Percentiles rank a stretch among this genome's conserved stretches.
Evolutionary conservation across 1,284 basidiomycete species (phyloP).

Genomic region (Cryptococcus sp.): DNA sequence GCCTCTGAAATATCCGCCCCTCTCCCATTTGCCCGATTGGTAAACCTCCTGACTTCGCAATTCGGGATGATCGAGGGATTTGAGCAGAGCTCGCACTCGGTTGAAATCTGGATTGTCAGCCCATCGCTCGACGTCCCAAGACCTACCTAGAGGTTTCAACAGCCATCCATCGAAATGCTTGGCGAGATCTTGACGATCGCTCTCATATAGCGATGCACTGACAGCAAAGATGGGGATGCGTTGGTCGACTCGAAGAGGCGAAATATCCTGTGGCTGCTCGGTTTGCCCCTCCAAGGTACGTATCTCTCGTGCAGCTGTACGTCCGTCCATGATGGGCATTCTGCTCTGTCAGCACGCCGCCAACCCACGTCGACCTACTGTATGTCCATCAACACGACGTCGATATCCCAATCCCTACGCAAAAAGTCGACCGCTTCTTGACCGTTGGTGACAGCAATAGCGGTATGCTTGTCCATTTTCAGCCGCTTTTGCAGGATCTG

Average conservation of each 20-base stretch:
- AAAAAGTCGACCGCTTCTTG: slow-evolving; percentile 67
- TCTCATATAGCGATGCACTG: slow-evolving; percentile 66
- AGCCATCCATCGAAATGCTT: slow-evolving; percentile 77
- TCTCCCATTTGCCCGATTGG: slow-evolving; percentile 61
- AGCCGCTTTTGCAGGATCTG: slow-evolving; percentile 67
- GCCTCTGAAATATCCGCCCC: slow-evolving; percentile 59
- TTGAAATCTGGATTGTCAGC: slow-evolving; percentile 53
- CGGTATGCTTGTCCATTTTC: slow-evolving; percentile 60
- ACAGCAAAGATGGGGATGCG: slow-evolving; percentile 79
- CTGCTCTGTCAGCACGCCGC: slow-evolving; percentile 41
- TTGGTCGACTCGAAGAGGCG: slow-evolving; percentile 53
- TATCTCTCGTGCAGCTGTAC: slow-evolving; percentile 64
- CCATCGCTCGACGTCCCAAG: too few relatives aligned
- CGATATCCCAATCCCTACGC: slow-evolving; percentile 55
- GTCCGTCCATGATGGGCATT: slow-evolving; percentile 78
- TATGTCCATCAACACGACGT: slow-evolving; percentile 77
- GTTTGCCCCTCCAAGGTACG: slow-evolving; percentile 54
- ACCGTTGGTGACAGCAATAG: slow-evolving; percentile 66
- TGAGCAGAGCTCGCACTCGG: slow-evolving; percentile 58
- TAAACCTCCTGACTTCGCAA: slow-evolving; percentile 59
- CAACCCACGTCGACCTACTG: slow-evolving; percentile 53
- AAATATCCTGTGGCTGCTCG: slow-evolving; percentile 3
- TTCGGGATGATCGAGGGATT: slow-evolving; percentile 55
- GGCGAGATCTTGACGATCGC: slow-evolving; percentile 57
- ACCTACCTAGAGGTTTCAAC: slow-evolving; percentile 64